These are phyloP conservation scores for Ramaria sp. DNA, from an alignment of 768 basidiomycete genomes.

Conservation along the genomic window DNA sequence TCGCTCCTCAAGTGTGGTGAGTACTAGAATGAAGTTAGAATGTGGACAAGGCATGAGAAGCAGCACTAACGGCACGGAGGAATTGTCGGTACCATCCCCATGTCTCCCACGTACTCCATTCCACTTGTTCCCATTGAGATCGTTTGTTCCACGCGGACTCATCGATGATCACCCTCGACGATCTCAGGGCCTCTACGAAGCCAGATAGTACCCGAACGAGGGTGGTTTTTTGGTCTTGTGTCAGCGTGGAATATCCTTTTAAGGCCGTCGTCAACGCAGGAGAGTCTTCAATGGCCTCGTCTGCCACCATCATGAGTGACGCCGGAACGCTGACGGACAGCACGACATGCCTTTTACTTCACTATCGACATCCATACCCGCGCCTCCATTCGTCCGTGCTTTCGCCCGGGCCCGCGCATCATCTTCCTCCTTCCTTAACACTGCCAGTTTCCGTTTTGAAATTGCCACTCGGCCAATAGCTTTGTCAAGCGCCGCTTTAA, in stretches of 20 bases:
- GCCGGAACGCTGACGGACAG: too few species aligned
- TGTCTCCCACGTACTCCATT: constrained; percentile 80
- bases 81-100: constrained; percentile 92
- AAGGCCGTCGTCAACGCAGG: constrained; percentile 60
- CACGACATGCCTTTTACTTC: constrained; percentile 51
- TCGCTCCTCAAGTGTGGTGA: constrained; percentile 72
- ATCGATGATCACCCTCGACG: constrained; percentile 45
- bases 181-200: constrained; percentile 57
- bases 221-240: constrained; percentile 65
- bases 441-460: constrained; percentile 61
- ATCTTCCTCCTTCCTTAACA: constrained; percentile 81
- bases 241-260: constrained; percentile 66
- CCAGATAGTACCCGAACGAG: constrained; percentile 65
- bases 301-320: constrained; percentile 8
- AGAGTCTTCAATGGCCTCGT: constrained; percentile 46
- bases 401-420: constrained; percentile 69
- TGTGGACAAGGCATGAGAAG: background rate
- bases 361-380: constrained; percentile 60
- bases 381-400: constrained; percentile 36
- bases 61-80: constrained; percentile 56
- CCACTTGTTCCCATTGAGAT: constrained; percentile 54
- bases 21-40: constrained; percentile 36
- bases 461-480: constrained; percentile 80
- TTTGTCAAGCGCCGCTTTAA: constrained; percentile 79
- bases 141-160: constrained; percentile 65